Conservation (phyloP, 108 stramenopile genomes). For the Skeletonema costatum region DNA sequence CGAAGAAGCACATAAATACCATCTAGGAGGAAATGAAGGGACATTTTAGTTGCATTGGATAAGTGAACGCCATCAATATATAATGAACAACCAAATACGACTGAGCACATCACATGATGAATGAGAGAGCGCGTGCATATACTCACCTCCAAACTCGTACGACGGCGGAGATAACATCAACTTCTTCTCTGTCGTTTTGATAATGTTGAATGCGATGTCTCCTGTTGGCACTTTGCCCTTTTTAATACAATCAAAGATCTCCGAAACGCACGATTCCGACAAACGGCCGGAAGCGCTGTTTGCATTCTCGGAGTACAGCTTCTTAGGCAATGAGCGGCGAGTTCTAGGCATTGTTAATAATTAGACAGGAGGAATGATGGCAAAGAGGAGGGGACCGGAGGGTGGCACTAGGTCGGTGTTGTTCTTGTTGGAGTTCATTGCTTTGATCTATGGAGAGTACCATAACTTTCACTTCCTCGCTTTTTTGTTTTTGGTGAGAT, state of each 20-base stretch:
- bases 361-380: neutral
- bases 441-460: neutral
- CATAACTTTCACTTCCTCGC: no score
- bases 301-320: neutral
- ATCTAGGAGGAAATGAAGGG: constrained; percentile 42
- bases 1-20: constrained; percentile 75
- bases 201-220: constrained; percentile 65
- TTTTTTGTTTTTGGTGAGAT: no score
- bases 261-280: constrained; percentile 58
- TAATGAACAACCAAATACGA: neutral
- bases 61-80: neutral
- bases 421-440: neutral
- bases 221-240: constrained; percentile 51
- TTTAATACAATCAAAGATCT: constrained; percentile 68
- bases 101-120: constrained; percentile 10
- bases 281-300: constrained; percentile 30
- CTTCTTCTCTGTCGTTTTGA: constrained; percentile 55
- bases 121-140: neutral
- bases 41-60: neutral
- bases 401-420: neutral
- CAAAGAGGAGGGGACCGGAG: neutral
- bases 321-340: neutral
- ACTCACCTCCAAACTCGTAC: constrained; percentile 71
- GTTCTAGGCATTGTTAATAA: neutral
- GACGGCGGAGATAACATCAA: constrained; percentile 74